Conservation (phyloP, 768 basidiomycete species). For the Amyloporia xantha region DNA sequence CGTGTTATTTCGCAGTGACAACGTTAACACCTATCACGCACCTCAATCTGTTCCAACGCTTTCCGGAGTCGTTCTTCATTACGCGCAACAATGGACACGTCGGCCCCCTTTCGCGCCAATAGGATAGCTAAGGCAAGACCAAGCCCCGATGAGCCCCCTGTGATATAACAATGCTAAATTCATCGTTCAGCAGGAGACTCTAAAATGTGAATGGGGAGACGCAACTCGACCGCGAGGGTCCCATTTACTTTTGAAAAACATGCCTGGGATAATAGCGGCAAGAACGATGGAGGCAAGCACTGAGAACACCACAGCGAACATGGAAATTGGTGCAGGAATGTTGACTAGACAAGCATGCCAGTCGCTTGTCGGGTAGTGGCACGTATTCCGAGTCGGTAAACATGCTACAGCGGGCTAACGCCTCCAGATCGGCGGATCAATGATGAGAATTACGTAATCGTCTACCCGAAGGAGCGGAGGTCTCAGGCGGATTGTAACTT, state of each 20-base stretch:
- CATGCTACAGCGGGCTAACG: too few species aligned
- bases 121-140: conserved; percentile 68
- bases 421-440: too few species aligned
- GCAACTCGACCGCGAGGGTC: conserved; percentile 20
- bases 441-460: not conserved
- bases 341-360: too few species aligned
- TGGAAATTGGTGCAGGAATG: too few species aligned
- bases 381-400: too few species aligned
- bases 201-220: not conserved
- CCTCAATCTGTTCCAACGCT: conserved; percentile 62
- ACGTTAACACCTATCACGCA: too few species aligned
- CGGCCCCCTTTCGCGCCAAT: conserved; percentile 62
- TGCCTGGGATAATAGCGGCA: not conserved
- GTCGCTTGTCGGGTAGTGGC: not conserved
- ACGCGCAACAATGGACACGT: conserved; percentile 82
- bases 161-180: conserved; percentile 74
- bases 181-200: not conserved
- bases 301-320: not conserved
- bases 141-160: conserved; percentile 78
- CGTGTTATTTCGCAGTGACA: not conserved
- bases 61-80: conserved; percentile 55
- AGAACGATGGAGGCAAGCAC: conserved; percentile 1
- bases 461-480: not conserved
- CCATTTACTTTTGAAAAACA: conserved; percentile 25
- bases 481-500: too few species aligned